Evolutionary conservation across 495 filamentous ascomycete species (phyloP).

Genomic region (Hypomontagnella submonticulosa): DNA sequence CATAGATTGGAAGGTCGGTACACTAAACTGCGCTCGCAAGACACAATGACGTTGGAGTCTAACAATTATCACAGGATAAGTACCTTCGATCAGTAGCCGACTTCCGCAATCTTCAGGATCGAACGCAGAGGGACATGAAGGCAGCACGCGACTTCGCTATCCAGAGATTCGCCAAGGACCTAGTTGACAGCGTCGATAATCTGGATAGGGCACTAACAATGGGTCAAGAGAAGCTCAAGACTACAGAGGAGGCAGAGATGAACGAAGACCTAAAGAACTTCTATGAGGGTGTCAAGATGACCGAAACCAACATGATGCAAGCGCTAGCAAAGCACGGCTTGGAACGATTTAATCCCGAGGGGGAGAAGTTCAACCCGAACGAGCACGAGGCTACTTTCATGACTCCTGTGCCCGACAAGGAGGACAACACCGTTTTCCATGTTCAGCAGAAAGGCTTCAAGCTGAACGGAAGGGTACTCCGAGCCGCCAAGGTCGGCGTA

Average conservation of each 20-base stretch:
- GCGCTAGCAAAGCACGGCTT: constrained; percentile 94
- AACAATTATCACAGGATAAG: constrained; percentile 73
- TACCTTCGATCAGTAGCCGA: constrained; percentile 93
- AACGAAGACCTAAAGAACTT: constrained; percentile 80
- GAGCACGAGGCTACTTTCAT: constrained; percentile 96
- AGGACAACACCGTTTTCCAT: constrained; percentile 89
- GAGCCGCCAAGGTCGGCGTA: constrained; percentile 95
- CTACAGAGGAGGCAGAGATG: constrained; percentile 62
- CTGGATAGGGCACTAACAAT: constrained; percentile 93
- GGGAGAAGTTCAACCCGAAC: constrained; percentile 92
- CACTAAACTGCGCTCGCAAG: constrained; percentile 8
- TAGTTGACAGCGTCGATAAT: constrained; percentile 95
- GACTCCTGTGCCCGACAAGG: constrained; percentile 82
- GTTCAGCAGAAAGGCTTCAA: constrained; percentile 95
- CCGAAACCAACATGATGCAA: constrained; percentile 84
- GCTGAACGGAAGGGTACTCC: constrained; percentile 87
- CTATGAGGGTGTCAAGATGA: constrained; percentile 93
- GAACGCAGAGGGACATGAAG: constrained; percentile 90
- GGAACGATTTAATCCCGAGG: constrained; percentile 84
- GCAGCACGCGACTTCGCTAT: constrained; percentile 90
- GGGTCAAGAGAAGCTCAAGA: constrained; percentile 72
- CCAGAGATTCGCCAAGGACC: constrained; percentile 91
- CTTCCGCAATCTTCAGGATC: constrained; percentile 96
- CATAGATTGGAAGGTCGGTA: constrained; percentile 83
- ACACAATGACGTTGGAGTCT: constrained; percentile 26